Evolutionary conservation across 441 rosid species (phyloP), one percentile per base, ranked within the genome.

Genomic region (Metrosideros polymorpha): DNA sequence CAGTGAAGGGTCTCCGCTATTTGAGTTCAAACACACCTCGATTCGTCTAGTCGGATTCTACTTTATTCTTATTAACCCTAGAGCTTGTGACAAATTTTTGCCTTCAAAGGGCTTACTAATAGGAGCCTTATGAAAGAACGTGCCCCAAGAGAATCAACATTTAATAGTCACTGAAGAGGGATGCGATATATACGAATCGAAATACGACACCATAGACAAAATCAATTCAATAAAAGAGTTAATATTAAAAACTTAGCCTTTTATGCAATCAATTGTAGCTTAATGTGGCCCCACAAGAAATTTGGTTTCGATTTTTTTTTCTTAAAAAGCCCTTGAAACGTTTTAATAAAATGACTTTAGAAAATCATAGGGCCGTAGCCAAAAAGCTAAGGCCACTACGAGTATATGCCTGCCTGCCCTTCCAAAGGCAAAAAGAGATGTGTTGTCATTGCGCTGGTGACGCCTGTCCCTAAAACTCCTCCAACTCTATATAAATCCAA

Each of bases 371-470:
- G 45, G 77, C 39, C 71, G 39, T 29, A 19, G 71, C 71, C 39
- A 30, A 7, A 61, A 61, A 12, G 39, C 39, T 3, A 3, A 61
- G 39, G 71, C 30, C 63, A 57, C 63, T 12, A n/a, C 10, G 15
- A 56, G 63, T 56, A 12, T n/a, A 27, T n/a, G n/a, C n/a, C n/a
- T 5, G 29, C 63, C 63, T 13, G 61, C 63, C 63, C 63, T 12
- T n/a, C 14, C 63, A 4, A 43, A 57, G 50, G 82, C 47, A 45
- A 45, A 15, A 79, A 18, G 66, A 88, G 66, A 88, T 87, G 92
- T 82, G 91, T 88, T 89, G 90, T 90, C 86, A 87, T 42, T 87
- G 85, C 63, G 4, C 29, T 56, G 82, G 90, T 52, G 92, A 91
- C 91, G 91, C 87, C 89, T 92, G 94, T 90, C 89, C 83, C 82